A percentile compares a stretch with the other conserved stretches of the same genome.
Conservation (phyloP, 352 stramenopile genomes). For the Elongisporangium senticosum region DNA sequence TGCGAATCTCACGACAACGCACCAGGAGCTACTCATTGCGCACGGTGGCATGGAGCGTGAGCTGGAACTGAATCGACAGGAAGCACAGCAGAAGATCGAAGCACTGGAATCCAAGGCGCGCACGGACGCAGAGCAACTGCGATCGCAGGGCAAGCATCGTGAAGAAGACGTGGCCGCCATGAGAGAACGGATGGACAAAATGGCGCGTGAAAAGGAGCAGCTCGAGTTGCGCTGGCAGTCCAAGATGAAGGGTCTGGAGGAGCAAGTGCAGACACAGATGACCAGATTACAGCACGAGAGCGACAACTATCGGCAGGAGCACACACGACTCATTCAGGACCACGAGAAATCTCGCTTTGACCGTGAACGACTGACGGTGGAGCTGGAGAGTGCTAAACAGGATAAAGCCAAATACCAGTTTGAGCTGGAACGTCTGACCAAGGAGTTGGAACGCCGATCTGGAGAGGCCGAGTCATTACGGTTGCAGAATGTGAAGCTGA, state of each 20-base stretch:
- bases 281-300: slow-evolving; percentile 45
- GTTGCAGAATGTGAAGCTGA: slow-evolving; percentile 53
- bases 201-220: slow-evolving; percentile 39
- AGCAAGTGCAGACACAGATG: slow-evolving; percentile 45
- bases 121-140: slow-evolving; percentile 42
- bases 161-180: slow-evolving; percentile 38
- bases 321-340: slow-evolving; percentile 38
- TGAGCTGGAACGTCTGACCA: slow-evolving; percentile 43
- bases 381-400: slow-evolving; percentile 43
- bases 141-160: slow-evolving; percentile 26
- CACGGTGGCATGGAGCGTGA: slow-evolving; percentile 23
- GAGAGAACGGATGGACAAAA: slow-evolving; percentile 27
- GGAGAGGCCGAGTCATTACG: slow-evolving; percentile 34
- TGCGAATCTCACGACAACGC: slow-evolving; percentile 14
- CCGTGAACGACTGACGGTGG: slow-evolving; percentile 39
- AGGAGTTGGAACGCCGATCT: slow-evolving; percentile 41
- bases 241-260: slow-evolving; percentile 57
- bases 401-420: slow-evolving; percentile 35
- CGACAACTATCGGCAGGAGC: slow-evolving; percentile 50
- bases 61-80: slow-evolving; percentile 28
- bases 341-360: slow-evolving; percentile 55
- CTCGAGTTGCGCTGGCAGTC: slow-evolving; percentile 34
- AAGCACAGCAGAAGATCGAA: slow-evolving; percentile 35
- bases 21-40: slow-evolving; percentile 31
- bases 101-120: slow-evolving; percentile 18